These are phyloP conservation scores for Crotalaria pallida DNA, from an alignment of 306 rosid species.

Conservation along the genomic window DNA sequence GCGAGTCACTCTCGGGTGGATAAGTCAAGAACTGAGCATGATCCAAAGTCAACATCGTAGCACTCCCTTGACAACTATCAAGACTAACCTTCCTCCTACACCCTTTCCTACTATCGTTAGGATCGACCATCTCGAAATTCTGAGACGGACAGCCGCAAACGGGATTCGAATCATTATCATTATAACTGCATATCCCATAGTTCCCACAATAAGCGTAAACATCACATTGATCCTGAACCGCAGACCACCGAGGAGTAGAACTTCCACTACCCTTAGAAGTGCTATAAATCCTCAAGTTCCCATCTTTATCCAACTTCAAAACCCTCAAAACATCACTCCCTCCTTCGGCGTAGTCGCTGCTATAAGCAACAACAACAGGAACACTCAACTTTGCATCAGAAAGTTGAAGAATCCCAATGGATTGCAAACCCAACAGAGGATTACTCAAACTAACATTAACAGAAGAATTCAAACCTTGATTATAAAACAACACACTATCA, in stretches of 20 bases:
- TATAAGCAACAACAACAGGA: constrained; percentile 42
- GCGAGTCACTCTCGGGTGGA: constrained; percentile 19
- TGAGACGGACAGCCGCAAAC: constrained; percentile 60
- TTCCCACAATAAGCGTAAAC: constrained; percentile 71
- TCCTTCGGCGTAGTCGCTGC: constrained; percentile 54
- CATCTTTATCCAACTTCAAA: constrained; percentile 59
- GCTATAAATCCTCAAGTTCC: constrained; percentile 63
- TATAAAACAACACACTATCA: constrained; percentile 40
- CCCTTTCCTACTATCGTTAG: constrained; percentile 46
- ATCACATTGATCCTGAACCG: constrained; percentile 58
- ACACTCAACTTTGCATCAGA: constrained; percentile 30
- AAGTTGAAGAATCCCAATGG: constrained; percentile 45
- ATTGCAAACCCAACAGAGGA: constrained; percentile 36
- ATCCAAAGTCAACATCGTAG: constrained; percentile 39
- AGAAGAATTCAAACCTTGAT: constrained; percentile 50
- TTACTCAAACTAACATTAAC: constrained; percentile 26
- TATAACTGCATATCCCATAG: constrained; percentile 64
- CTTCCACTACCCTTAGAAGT: constrained; percentile 36
- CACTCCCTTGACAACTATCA: constrained; percentile 37
- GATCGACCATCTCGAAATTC: constrained; percentile 59
- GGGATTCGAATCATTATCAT: constrained; percentile 34
- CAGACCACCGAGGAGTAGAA: constrained; percentile 44
- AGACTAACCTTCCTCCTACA: constrained; percentile 52
- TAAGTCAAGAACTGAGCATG: constrained; percentile 50
- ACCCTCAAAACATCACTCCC: constrained; percentile 37